Evolutionary conservation across 768 basidiomycete genomes (phyloP), one percentile per base, ranked within the genome.

Genomic region (Dioszegia crocea): DNA sequence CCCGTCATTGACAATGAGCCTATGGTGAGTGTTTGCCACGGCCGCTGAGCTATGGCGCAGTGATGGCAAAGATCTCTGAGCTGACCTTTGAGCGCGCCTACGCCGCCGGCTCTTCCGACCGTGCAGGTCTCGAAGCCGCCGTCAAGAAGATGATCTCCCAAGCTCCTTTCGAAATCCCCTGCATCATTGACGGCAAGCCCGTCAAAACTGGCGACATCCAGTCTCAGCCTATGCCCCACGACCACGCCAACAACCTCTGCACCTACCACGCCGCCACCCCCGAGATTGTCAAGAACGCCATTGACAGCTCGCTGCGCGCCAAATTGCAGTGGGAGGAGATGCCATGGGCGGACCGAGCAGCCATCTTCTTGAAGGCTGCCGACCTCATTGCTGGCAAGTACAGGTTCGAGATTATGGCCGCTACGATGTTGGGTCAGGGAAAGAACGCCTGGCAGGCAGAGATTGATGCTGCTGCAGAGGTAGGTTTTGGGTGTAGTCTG

Each of bases 381-480:
- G 96, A 99, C 76, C 85, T 99, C 50, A 84, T 91, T 57, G 86
- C 89, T 72, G 90, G 89, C 55, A 99, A 98, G 82, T 96, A 97
- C 77, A 83, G 96, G 64, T 94, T 93, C 80, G 87, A 87, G 79
- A 81, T 99, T 46, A 82, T 97, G 80, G 96, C 96, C 40, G 92
- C 94, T 39, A 98, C 94, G 43, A 96, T 99, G 79, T 82, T 99
- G 46, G 96, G 96, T 16, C 96, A 99, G 79, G 96, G 96, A 40
- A 99, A 99, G 85, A 99, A 97, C 75, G 87, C 83, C 16, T 99
- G 96, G 96, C 96, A 99, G 80, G 96, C 96, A 16, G 96, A 99
- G 82, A 98, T 99, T 63, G 96, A 99, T 76, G 91, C 96, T 55
- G 96, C 92, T 17, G 94, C 96, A 3, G 96, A 99, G 86, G 91